phyloP scores from a whole-genome alignment of 805 yeast genomes.

The Candida coleopterorum region DNA sequence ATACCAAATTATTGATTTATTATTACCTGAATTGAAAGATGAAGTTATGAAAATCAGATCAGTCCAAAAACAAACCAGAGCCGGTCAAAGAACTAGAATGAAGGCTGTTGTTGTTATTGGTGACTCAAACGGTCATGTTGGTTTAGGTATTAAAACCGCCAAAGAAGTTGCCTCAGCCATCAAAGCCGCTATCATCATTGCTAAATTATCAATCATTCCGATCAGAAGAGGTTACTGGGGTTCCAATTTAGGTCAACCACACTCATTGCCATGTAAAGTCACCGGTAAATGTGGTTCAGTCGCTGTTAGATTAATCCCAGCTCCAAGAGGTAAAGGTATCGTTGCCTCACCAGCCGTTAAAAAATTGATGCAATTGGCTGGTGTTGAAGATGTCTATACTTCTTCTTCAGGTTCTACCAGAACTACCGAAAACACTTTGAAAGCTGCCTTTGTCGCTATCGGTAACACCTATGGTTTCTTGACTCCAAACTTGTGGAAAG shows the following conservation, averaged over 20 bases:
- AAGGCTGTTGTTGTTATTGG: constrained; percentile 99
- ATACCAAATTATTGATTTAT: constrained; percentile 95
- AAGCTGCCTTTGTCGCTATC: constrained; percentile 98
- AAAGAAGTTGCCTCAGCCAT: constrained; percentile 99
- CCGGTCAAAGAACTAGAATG: constrained; percentile 99
- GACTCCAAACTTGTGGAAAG: constrained; percentile 98
- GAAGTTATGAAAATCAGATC: constrained; percentile 99
- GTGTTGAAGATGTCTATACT: constrained; percentile 99
- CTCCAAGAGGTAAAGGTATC: constrained; percentile 99
- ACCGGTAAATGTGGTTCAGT: constrained; percentile 99
- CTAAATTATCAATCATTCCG: constrained; percentile 97
- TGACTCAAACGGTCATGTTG: constrained; percentile 99
- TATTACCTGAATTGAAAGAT: constrained; percentile 93
- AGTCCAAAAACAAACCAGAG: constrained; percentile 99
- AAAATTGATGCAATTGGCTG: constrained; percentile 98
- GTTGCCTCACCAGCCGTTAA: constrained; percentile 99
- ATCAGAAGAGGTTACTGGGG: constrained; percentile 99
- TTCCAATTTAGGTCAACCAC: constrained; percentile 98
- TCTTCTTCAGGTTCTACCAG: constrained; percentile 98
- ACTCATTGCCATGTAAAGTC: constrained; percentile 95
- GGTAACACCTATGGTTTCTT: constrained; percentile 99
- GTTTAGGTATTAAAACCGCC: constrained; percentile 99
- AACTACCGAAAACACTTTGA: constrained; percentile 99
- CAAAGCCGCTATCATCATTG: constrained; percentile 99
- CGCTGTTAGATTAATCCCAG: constrained; percentile 96